Evolutionary conservation across 2,329 filamentous ascomycete species (phyloP), one percentile per base, ranked within the genome.

Genomic region (Apiospora arundinis): DNA sequence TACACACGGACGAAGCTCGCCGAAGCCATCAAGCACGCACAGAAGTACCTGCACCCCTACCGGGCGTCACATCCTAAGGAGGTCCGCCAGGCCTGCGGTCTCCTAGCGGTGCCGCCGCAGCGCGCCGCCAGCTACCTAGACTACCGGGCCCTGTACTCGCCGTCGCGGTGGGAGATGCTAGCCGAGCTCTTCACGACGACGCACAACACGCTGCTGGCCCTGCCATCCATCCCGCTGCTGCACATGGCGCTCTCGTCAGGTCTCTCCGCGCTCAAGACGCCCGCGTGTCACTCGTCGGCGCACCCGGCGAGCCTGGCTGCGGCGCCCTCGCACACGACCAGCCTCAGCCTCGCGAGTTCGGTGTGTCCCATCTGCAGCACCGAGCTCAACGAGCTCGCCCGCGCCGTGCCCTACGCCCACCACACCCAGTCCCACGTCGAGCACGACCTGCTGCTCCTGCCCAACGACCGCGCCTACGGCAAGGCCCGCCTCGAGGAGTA

Each of bases 301-400:
- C 81, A 68, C 71, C 73, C 74, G 45, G 75, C 77, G 65, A 74
- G 76, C 37, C 75, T 79, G 44, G 71, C 78, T 9, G 56, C 56
- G 56, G 77, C 78, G 9, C 76, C 78, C n/a, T 77, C 78, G 23
- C 82, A 84, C 75, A 78, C 81, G n/a, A 80, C 83, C n/a, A 86
- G 85, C 40, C 88, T 92, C 0, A 91, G 90, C 1, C 92, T 93
- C 9, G 77, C 78, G 2, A 67, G 76, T 7, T 92, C 91, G 67
- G 91, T 98, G 56, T 99, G 96, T 77, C 96, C 96, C 3, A 98
- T 99, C 78, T 99, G 96, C 85, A 96, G 93, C 67, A 96, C 93
- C 0, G 96, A 99, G 82, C 89, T 99, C 70, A 98, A 98, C 81
- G 93, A 95, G 77, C 88, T 99, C 45, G 95, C 96, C 1, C 88